Conservation (phyloP, 2,329 filamentous ascomycete species). For the Macroventuria anomochaeta region DNA sequence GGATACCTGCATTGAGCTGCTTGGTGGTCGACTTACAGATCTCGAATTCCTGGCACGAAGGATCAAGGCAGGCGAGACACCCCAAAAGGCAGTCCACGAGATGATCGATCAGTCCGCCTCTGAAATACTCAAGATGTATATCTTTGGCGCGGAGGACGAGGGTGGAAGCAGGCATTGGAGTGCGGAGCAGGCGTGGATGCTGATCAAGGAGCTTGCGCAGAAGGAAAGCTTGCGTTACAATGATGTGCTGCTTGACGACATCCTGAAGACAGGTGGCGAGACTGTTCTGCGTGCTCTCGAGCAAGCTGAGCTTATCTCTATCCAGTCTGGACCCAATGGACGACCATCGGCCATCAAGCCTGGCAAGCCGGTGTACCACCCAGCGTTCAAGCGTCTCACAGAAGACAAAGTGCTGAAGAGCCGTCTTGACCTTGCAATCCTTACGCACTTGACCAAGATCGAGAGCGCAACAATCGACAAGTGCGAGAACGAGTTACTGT, state of each 20-base stretch:
- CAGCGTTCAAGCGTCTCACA: conserved; percentile 77
- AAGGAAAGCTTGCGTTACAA: conserved; percentile 78
- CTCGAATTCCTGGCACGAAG: conserved; percentile 92
- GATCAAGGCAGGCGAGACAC: conserved; percentile 85
- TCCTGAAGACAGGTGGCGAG: conserved; percentile 77
- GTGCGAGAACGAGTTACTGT: conserved; percentile 75
- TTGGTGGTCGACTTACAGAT: conserved; percentile 93
- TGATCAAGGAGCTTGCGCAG: conserved; percentile 80
- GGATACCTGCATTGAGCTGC: conserved; percentile 77
- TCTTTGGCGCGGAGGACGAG: conserved; percentile 66
- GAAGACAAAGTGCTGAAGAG: conserved; percentile 75
- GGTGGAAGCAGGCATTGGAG: conserved; percentile 71
- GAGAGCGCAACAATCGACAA: conserved; percentile 79
- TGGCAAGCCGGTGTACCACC: conserved; percentile 84
- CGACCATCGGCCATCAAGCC: conserved; percentile 79
- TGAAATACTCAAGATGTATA: conserved; percentile 92
- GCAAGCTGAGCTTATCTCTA: conserved; percentile 82
- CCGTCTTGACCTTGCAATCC: conserved; percentile 70
- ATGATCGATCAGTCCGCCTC: conserved; percentile 89
- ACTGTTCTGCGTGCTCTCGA: conserved; percentile 79
- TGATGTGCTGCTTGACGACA: conserved; percentile 77
- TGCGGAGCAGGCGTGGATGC: conserved; percentile 84
- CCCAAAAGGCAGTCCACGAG: conserved; percentile 79
- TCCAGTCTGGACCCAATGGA: conserved; percentile 72
- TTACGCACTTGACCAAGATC: conserved; percentile 71